Evolutionary conservation across 1,284 basidiomycete species (phyloP).

Genomic region (Puccinia hordei): DNA sequence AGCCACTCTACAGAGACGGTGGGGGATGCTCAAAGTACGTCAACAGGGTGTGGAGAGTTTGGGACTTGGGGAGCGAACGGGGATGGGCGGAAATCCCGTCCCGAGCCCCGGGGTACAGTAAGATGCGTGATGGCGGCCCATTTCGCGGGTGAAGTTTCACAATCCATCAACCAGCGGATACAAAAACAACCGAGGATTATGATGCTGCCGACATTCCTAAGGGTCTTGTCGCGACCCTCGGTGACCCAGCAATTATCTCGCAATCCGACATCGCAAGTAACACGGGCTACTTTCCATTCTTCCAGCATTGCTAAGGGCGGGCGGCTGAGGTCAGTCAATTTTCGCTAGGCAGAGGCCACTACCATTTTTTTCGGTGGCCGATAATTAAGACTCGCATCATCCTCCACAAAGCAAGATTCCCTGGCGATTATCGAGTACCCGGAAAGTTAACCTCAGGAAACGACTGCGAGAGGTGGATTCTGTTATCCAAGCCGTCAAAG

Average conservation of each 20-base stretch:
- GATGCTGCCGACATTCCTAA: slow-evolving; percentile 19
- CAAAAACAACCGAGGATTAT: not conserved
- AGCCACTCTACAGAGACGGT: no score
- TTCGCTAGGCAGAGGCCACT: no score
- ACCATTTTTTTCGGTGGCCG: not conserved
- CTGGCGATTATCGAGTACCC: slow-evolving; percentile 49
- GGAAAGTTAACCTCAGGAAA: slow-evolving; percentile 51
- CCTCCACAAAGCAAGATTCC: slow-evolving; percentile 45
- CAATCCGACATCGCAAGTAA: not conserved
- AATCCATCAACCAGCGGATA: not conserved
- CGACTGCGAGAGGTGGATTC: slow-evolving; percentile 51
- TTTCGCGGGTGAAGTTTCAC: no score
- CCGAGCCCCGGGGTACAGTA: no score
- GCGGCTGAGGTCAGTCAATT: slow-evolving; percentile 12
- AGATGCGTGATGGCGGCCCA: no score
- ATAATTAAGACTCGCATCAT: not conserved
- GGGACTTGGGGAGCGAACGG: no score
- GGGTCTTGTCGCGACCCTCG: not conserved
- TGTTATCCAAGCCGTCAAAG: slow-evolving; percentile 45
- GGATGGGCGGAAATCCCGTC: no score
- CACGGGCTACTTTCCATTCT: slow-evolving; percentile 11
- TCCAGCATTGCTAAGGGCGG: not conserved
- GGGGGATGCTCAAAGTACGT: no score
- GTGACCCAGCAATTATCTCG: not conserved
- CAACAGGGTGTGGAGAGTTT: no score